Evolutionary conservation across 345 rosid species (phyloP).

Genomic region (Moricandia moricandioides): DNA sequence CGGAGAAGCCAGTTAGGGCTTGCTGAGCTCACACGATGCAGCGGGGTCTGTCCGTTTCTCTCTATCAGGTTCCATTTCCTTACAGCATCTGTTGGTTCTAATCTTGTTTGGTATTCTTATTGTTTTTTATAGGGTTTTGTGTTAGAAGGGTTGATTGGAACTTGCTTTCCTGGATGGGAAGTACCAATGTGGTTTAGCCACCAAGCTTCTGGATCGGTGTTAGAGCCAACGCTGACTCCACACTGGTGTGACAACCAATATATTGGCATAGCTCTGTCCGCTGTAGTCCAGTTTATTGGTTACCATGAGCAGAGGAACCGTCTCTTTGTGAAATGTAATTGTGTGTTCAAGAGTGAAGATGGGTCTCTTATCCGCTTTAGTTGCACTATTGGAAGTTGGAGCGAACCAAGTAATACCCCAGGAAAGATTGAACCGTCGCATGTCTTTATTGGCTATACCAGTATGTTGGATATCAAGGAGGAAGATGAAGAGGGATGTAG

Average conservation of each 20-base stretch:
- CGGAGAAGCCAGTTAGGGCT: neutral
- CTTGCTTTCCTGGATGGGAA: constrained; percentile 18
- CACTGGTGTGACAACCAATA: neutral
- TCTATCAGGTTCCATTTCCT: neutral
- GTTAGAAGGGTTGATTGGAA: neutral
- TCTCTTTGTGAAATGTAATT: neutral
- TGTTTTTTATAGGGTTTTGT: neutral
- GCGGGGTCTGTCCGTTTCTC: neutral
- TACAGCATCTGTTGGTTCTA: neutral
- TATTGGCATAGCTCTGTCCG: neutral
- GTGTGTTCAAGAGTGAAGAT: neutral
- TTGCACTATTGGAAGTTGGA: constrained; percentile 4
- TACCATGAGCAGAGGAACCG: neutral
- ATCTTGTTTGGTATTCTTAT: neutral
- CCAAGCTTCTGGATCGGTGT: neutral
- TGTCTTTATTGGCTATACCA: constrained; percentile 6
- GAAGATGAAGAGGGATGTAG: neutral
- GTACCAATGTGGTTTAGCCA: neutral
- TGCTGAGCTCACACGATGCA: neutral
- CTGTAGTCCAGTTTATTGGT: neutral
- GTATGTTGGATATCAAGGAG: neutral
- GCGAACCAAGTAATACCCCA: neutral
- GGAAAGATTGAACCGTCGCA: neutral
- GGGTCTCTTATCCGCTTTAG: neutral
- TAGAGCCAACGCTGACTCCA: neutral